Evolutionary conservation across 2,329 filamentous ascomycete genomes (phyloP), one percentile per base, ranked within the genome.

Genomic region (Periconia sp.): DNA sequence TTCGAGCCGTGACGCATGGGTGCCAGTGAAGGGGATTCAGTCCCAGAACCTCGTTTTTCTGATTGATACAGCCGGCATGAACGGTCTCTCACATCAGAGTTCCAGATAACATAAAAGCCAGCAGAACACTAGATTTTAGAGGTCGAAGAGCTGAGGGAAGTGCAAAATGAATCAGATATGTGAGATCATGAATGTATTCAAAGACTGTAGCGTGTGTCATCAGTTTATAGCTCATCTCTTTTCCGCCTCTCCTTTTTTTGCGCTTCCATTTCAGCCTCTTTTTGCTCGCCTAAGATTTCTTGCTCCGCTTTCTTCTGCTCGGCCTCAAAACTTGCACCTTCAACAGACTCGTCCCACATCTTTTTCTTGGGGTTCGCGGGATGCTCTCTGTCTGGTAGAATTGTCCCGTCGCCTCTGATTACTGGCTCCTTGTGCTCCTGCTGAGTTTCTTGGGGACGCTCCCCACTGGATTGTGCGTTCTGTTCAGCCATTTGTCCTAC

Each of bases 341-440:
- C 71, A 11, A 69, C 66, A 53, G 64, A 48, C 53, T 82, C 82
- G 59, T 86, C 83, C 77, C 83, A 85, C 73, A 81, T 81, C 73
- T 83, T 81, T 75, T 86, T 86, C 76, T 81, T 85, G 7, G 82
- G 82, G 67, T 86, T 86, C 27, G 69, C 63, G 23, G 70, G 74
- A 58, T 63, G 71, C 59, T 69, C 70, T 27, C 65, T 71, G 56
- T 78, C 65, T 53, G 76, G 56, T 47, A 80, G 68, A 3, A 77
- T 77, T 18, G 73, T 72, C 30, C 81, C 79, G 56, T 79, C 79
- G 1, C 77, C 78, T 54, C 71, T 72, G 42, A 68, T 69, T 33
- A 71, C 71, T 20, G 61, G 66, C 2, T 69, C 66, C 2, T 73
- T 58, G n/a, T 71, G 61, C 13, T 67, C 62, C 40, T 62, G 53